These are phyloP conservation scores for Fraxinus cuspidata DNA, from an alignment of 257 asterid species.

Conservation along the genomic window DNA sequence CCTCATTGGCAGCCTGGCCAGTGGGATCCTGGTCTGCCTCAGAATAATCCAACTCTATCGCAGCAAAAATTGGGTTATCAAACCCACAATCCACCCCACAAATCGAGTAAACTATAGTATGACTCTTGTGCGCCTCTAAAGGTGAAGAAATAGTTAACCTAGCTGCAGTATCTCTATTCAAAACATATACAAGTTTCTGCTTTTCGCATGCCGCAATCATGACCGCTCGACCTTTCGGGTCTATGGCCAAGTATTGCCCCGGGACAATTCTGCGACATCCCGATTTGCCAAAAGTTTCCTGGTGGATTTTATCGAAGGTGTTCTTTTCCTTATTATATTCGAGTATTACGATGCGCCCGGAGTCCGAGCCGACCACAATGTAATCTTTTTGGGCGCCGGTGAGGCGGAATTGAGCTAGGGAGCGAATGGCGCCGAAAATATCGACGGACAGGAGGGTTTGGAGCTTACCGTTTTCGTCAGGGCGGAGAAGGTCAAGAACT, in stretches of 20 bases:
- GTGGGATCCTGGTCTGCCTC: constrained; percentile 99
- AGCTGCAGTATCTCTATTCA: constrained; percentile 96
- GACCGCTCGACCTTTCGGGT: constrained; percentile 99
- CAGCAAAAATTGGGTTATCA: constrained; percentile 95
- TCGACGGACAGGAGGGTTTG: constrained; percentile 85
- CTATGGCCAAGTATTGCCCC: constrained; percentile 89
- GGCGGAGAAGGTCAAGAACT: constrained; percentile 91
- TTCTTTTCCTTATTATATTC: constrained; percentile 90
- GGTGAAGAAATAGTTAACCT: constrained; percentile 95
- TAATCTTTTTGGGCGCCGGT: constrained; percentile 94
- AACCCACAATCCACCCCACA: constrained; percentile 98
- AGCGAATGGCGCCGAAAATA: constrained; percentile 87
- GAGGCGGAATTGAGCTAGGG: constrained; percentile 93
- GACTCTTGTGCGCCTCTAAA: constrained; percentile 96
- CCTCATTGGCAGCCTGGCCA: constrained; percentile 89
- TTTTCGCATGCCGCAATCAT: constrained; percentile 98
- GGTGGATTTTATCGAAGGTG: constrained; percentile 81
- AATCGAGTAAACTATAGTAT: constrained; percentile 73
- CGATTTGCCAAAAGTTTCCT: constrained; percentile 94
- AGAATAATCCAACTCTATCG: constrained; percentile 88
- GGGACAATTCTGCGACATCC: constrained; percentile 97
- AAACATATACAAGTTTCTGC: constrained; percentile 96
- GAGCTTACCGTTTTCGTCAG: constrained; percentile 94
- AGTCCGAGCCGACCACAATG: constrained; percentile 93
- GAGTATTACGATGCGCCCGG: constrained; percentile 84